These are phyloP conservation scores for Backusella psychrophila DNA, from an alignment of 192 early-diverging fungal genomes.

Conservation along the genomic window DNA sequence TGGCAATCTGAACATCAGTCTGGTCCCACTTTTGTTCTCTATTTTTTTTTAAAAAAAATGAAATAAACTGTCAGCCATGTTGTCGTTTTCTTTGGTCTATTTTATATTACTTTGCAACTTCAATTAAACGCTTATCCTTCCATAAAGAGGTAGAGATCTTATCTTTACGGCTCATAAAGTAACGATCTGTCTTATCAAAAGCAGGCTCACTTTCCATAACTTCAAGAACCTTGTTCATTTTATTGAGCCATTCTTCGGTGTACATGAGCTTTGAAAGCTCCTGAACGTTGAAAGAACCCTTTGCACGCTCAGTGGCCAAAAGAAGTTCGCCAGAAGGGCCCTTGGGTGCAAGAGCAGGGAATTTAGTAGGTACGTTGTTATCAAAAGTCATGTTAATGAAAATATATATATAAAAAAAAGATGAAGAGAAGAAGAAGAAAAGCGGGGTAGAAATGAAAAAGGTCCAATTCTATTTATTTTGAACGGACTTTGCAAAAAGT, in stretches of 20 bases:
- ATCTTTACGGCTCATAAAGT: constrained; percentile 73
- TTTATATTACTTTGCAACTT: constrained; percentile 50
- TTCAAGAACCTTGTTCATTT: constrained; percentile 53
- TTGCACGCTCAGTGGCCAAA: constrained; percentile 64
- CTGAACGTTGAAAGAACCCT: constrained; percentile 61
- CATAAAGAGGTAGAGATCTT: constrained; percentile 56
- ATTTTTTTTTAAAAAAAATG: background rate
- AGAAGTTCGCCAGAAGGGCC: constrained; percentile 49
- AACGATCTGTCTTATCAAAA: constrained; percentile 68
- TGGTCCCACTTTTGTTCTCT: constrained; percentile 57
- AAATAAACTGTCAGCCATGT: background rate
- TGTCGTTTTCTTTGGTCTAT: background rate
- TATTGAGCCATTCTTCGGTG: constrained; percentile 59
- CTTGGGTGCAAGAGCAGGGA: constrained; percentile 45
- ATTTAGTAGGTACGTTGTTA: constrained; percentile 34
- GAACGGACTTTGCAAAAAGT: background rate
- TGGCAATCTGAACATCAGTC: constrained; percentile 47
- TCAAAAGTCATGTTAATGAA: background rate
- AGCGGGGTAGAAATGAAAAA: background rate
- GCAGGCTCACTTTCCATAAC: constrained; percentile 68
- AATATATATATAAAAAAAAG: background rate
- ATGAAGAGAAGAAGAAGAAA: background rate
- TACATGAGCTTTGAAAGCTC: constrained; percentile 69
- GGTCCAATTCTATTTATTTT: background rate
- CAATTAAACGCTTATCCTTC: constrained; percentile 62